A percentile compares a stretch with the other conserved stretches of the same genome.
phyloP scores from a whole-genome alignment of 371 early-diverging fungal species.

The Mucor sp. region DNA sequence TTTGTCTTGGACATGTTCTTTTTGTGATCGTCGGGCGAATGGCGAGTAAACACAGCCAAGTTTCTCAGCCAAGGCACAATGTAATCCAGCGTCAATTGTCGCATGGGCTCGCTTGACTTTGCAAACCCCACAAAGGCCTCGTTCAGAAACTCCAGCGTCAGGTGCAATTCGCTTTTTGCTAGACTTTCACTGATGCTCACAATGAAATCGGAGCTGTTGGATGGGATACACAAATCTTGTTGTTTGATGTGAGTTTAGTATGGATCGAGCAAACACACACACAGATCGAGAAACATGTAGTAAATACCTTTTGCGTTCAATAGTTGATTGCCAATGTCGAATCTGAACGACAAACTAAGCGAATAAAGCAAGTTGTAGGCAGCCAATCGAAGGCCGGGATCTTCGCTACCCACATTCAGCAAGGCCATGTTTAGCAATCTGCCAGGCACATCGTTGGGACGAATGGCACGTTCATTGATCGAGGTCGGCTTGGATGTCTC shows the following conservation, averaged over 20 bases:
- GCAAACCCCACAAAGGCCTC: conserved; percentile 86
- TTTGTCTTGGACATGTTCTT: conserved; percentile 63
- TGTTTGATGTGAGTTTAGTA: background rate
- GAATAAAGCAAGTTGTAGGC: conserved; percentile 89
- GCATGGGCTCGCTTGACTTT: conserved; percentile 68
- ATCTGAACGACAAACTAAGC: conserved; percentile 74
- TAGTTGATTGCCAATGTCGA: conserved; percentile 82
- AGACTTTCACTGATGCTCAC: conserved; percentile 77
- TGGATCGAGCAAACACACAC: background rate
- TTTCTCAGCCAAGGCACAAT: conserved; percentile 90
- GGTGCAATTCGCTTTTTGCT: conserved; percentile 72
- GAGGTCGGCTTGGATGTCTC: conserved; percentile 65
- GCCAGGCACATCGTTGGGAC: conserved; percentile 90
- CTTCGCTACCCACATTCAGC: conserved; percentile 81
- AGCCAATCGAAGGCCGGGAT: conserved; percentile 76
- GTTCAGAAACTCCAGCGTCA: conserved; percentile 88
- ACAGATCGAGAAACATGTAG: background rate
- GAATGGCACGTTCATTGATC: conserved; percentile 71
- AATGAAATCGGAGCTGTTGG: conserved; percentile 84
- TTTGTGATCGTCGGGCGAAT: conserved; percentile 48
- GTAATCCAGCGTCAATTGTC: conserved; percentile 85
- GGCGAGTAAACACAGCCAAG: conserved; percentile 63
- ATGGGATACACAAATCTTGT: conserved; percentile 85
- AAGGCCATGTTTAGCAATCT: conserved; percentile 91
- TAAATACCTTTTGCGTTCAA: conserved; percentile 78